Base-by-base conservation (phyloP, 176 grass and related monocot genomes). In the Triticum dicoccoides region DNA sequence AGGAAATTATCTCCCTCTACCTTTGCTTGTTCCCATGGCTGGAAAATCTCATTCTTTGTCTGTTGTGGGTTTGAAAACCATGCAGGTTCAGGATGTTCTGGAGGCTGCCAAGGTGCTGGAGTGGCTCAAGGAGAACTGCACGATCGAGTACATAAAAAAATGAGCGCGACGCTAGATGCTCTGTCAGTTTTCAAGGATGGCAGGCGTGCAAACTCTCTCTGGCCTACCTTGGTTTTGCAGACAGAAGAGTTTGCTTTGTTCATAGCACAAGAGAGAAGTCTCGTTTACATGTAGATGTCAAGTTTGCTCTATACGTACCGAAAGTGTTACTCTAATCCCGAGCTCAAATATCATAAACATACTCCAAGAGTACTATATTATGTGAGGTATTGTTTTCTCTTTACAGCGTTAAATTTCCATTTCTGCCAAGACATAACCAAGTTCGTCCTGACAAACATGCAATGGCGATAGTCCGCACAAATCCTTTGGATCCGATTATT, bases 51-150 rank as follows among this genome's bases (percentile, higher is more conserved):
- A 38, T n/a, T 52, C 51, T 34, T 1, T 52, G 0, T 49, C 49
- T 39, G 58, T n/a, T 64, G 63, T 51, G 73, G n/a, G 17, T 42
- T 35, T 69, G 9, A 86, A 45, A 86, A 45, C 15, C 18, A 56
- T 79, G 13, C 79, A 98, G 94, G 90, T 99, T 56, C 82, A 94
- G 47, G 92, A 96, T 83, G 92, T 96, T 73, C 83, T 98, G 21
- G 92, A 96, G 85, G 94, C 87, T 47, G 93, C 94, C 5, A 94
- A 96, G 87, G 97, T 96, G 52, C 90, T 99, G 15, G 94, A 99
- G 78, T 99, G 94, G 94, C 88, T 96, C 88, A 92, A 88, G 93
- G 94, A 99, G 83, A 94, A 96, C 80, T 78, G 86, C 67, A 85
- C 61, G 18, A 85, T 96, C 69, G 88, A 96, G 30, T 94, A 94